Evolutionary conservation across 169 alveolate species (phyloP).

Genomic region (Eimeria acervulina): DNA sequence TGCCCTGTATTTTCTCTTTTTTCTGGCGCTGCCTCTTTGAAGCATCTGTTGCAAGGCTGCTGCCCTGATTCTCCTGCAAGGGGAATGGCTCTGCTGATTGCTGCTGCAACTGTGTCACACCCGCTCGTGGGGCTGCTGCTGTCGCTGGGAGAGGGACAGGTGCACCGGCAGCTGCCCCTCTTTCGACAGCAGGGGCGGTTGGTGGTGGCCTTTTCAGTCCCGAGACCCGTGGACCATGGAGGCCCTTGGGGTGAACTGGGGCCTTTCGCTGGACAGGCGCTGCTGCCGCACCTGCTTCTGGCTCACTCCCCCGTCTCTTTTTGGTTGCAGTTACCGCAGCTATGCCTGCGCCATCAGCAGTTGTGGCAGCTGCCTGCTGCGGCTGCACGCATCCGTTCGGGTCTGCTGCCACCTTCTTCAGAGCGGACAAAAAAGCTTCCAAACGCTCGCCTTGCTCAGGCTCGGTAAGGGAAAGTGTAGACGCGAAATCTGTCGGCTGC

Average conservation of each 20-base stretch:
- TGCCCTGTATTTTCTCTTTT: neutral
- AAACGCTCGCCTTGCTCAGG: constrained; percentile 52
- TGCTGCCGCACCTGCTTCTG: neutral
- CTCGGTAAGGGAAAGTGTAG: constrained; percentile 45
- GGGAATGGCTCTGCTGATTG: neutral
- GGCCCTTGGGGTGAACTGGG: constrained; percentile 39
- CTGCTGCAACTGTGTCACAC: neutral
- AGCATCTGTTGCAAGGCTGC: neutral
- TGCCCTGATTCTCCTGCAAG: constrained; percentile 6
- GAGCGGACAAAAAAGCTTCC: constrained; percentile 65
- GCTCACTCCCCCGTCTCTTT: neutral
- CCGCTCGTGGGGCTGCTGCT: neutral
- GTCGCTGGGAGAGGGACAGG: neutral
- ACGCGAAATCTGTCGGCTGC: constrained; percentile 44
- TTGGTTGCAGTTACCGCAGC: constrained; percentile 32
- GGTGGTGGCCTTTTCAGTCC: constrained; percentile 67
- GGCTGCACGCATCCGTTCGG: constrained; percentile 34
- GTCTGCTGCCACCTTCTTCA: constrained; percentile 34
- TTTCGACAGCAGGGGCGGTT: neutral
- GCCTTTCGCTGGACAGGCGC: neutral
- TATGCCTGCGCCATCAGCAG: constrained; percentile 33
- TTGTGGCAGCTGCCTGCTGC: neutral
- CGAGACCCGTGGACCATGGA: constrained; percentile 68
- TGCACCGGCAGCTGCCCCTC: neutral
- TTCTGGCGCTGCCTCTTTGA: neutral